Evolutionary conservation across 441 rosid species (phyloP).

Genomic region (Erodium moschatum): DNA sequence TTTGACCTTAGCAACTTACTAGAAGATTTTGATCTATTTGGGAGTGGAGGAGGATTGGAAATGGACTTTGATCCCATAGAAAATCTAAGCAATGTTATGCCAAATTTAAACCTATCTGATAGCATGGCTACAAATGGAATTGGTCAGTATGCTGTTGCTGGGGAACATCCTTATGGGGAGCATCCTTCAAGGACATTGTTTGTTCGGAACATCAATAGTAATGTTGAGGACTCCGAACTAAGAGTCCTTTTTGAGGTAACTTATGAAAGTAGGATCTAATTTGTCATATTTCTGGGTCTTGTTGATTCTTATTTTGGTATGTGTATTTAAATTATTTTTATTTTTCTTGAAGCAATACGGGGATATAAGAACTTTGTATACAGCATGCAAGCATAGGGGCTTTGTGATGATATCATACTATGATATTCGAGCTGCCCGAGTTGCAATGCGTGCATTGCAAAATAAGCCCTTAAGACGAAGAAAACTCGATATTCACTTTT

Average conservation of each 20-base stretch:
- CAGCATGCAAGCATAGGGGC: no score
- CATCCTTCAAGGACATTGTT: conserved; percentile 85
- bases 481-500: no score
- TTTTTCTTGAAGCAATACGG: no score
- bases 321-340: no score
- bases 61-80: conserved; percentile 58
- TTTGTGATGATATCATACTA: no score
- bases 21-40: conserved; percentile 71
- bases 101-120: no score
- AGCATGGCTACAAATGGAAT: conserved; percentile 38
- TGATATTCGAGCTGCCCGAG: no score
- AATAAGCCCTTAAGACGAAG: no score
- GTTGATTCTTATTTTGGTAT: not conserved
- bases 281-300: not conserved
- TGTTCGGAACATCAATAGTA: conserved; percentile 80
- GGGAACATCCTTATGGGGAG: conserved; percentile 84
- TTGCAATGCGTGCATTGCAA: no score
- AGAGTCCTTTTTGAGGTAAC: conserved; percentile 61
- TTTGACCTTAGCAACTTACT: conserved; percentile 57
- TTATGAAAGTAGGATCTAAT: not conserved
- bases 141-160: conserved; percentile 52
- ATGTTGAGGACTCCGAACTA: conserved; percentile 73
- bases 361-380: no score
- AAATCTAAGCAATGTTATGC: conserved; percentile 36
- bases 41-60: conserved; percentile 80